Evolutionary conservation across 805 yeast genomes (phyloP), one percentile per base, ranked within the genome.

Genomic region (Scheffersomyces stipitis): DNA sequence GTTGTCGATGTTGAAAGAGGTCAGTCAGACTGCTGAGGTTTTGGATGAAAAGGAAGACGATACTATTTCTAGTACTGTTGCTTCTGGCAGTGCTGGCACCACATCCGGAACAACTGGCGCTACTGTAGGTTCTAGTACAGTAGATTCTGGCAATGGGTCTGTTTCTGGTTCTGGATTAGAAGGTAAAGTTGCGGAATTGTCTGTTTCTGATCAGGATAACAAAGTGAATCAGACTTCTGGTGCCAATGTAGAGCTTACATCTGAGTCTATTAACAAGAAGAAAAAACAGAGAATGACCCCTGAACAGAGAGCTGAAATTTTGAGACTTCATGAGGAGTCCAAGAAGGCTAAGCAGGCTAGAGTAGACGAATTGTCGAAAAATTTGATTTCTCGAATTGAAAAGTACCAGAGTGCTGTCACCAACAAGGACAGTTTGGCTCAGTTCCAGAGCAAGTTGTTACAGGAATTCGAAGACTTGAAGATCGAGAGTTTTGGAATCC

Each of bases 401-500:
- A 61, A 63, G 18, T 71, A 71, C 44, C 51, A 66, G 9, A 86
- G 82, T 51, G 78, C 89, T n/a, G 74, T 71, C 20, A 75, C 76
- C 49, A 81, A 78, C 35, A 68, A 65, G 0, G 86, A 80, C 22
- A 81, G 89, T 27, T 70, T 83, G 35, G 58, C 60, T 5, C 73
- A 83, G 0, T 84, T 77, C 52, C 63, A 58, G n/a, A 50, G 51
- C 9, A 78, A 79, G 46, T 65, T 86, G 18, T 61, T 65, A 27
- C 66, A 68, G 37, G 93, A 86, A 54, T 76, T 85, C 30, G 90
- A 85, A 48, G 85, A 85, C 43, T 69, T 93, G 56, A 93, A 93
- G 60, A 78, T 88, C 75, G 99, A 93, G 70, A 86, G 96, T 36
- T 93, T 93, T 66, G 99, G 99, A 10, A 64, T 91, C 34, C 96